These are phyloP conservation scores for Phytopythium cucurbitacearum DNA, from an alignment of 352 stramenopile genomes.

Conservation along the genomic window DNA sequence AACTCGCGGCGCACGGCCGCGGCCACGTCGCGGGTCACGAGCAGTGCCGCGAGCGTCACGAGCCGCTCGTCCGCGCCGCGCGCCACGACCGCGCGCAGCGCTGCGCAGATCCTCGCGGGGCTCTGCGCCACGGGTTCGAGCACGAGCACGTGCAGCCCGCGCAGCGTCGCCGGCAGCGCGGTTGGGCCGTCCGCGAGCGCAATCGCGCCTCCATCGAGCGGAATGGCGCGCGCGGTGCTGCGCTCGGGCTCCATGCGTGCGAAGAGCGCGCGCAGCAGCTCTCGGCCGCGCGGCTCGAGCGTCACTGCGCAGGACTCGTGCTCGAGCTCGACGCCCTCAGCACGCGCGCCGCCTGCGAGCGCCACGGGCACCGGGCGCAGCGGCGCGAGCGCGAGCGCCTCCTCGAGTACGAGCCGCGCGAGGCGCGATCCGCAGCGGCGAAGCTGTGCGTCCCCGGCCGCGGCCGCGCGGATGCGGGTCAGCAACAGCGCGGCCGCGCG, in stretches of 20 bases:
- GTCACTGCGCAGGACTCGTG: slow-evolving; percentile 32
- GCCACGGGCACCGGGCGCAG: slow-evolving; percentile 27
- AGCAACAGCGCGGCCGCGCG: slow-evolving; percentile 32
- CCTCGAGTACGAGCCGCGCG: slow-evolving; percentile 51
- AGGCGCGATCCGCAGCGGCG: slow-evolving; percentile 33
- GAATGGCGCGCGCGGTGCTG: slow-evolving; percentile 19
- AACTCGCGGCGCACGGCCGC: slow-evolving; percentile 27
- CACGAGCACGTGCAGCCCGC: slow-evolving; percentile 50
- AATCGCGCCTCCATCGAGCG: slow-evolving; percentile 3
- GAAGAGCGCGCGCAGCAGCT: slow-evolving; percentile 29
- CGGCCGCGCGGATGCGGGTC: slow-evolving; percentile 9
- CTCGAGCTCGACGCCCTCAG: slow-evolving; percentile 27
- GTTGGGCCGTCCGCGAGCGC: slow-evolving; percentile 7
- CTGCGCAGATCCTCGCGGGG: slow-evolving; percentile 19
- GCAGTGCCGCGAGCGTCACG: slow-evolving; percentile 39
- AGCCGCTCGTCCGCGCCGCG: slow-evolving; percentile 36
- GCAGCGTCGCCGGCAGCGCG: slow-evolving; percentile 19
- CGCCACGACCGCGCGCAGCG: slow-evolving; percentile 27
- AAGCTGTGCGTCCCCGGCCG: slow-evolving; percentile 33
- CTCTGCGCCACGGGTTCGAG: slow-evolving; percentile 34
- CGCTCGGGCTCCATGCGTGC: slow-evolving; percentile 23
- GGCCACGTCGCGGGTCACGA: slow-evolving; percentile 29
- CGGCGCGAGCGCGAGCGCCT: slow-evolving; percentile 35
- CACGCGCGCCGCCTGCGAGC: slow-evolving; percentile 17
- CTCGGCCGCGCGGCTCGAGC: slow-evolving; percentile 10